Evolutionary conservation across 2,329 filamentous ascomycete species (phyloP).

Genomic region (Kalmusia sp.): DNA sequence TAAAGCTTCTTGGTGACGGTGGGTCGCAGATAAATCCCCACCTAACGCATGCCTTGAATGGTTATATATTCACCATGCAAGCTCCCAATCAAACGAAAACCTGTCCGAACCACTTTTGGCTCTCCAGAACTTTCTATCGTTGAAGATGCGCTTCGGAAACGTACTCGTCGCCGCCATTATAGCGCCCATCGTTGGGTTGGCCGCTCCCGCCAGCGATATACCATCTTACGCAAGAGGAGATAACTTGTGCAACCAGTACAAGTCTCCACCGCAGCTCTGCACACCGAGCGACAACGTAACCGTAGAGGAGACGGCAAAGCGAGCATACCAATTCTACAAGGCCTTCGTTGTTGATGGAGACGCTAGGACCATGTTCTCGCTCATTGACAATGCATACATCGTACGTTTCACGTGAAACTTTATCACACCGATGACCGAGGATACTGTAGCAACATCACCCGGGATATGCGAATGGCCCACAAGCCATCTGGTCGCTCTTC

Average conservation of each 20-base stretch:
- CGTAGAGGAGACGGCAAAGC: conserved; percentile 22
- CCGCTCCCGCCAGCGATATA: conserved; percentile 15
- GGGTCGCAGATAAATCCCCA: neutral
- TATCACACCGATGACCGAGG: too few relatives aligned
- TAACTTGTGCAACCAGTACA: conserved; percentile 24
- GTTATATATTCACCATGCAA: neutral
- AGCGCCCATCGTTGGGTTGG: conserved; percentile 20
- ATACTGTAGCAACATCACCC: conserved; percentile 20
- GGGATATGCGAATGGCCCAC: conserved; percentile 20
- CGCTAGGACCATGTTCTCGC: conserved; percentile 25
- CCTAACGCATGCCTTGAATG: neutral
- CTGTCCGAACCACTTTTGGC: neutral
- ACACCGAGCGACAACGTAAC: conserved; percentile 18
- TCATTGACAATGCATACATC: conserved; percentile 24
- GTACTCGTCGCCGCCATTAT: conserved; percentile 12
- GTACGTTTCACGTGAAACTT: conserved; percentile 7
- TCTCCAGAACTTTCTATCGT: neutral
- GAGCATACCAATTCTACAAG: conserved; percentile 26
- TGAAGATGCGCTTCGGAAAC: conserved; percentile 14
- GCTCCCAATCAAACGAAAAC: neutral
- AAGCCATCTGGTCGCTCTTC: conserved; percentile 26
- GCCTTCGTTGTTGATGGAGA: conserved; percentile 27
- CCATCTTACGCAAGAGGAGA: conserved; percentile 12
- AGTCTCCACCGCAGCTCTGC: conserved; percentile 22
- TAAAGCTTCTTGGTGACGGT: conserved; percentile 13